Evolutionary conservation across 2,329 filamentous ascomycete species (phyloP), one percentile per base, ranked within the genome.

Genomic region (Trichoderma atroviride): DNA sequence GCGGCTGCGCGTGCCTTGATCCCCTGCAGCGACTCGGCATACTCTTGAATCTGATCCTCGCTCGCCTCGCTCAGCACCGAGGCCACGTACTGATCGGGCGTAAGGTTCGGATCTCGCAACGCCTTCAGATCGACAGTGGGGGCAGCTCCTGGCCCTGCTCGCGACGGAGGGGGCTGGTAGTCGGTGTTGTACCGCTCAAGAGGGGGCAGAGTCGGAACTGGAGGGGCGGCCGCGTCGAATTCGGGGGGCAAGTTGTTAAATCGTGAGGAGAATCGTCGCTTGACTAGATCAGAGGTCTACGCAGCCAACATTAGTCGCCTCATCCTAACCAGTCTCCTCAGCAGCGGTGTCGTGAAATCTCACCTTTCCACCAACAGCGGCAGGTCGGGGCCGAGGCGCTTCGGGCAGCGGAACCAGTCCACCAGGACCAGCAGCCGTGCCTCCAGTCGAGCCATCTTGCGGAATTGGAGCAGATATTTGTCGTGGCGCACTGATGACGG

Each of bases 211-310:
- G 65, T 80, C 0, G 96, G 95, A 72, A 97, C 85, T 2, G 92
- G 87, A 22, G 93, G 87, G n/a, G 87, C 88, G 68, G 87, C 88
- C 73, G 86, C 83, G 74, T 91, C 87, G 77, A 89, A 92, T 75
- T 92, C 89, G 70, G 88, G 83, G 1, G 92, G 91, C 0, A 91
- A 80, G 73, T 92, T 89, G 75, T 94, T 95, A 79, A 97, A 97
- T 71, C 95, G 90, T 53, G 94, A 94, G 50, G 96, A 98, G 81
- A 98, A 99, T 74, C 96, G 87, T 74, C 94, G 88, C 83, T 98
- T 98, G 70, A 99, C 94, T 66, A 98, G 85, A 79, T 99, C 95
- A 29, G 88, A 88, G 1, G 88, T 90, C 87, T 89, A 35, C 4
- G 13, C 14, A 24, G n/a, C 14, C 6, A 29, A 6, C 1, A 31